Percentiles rank a stretch among this genome's conserved stretches.
phyloP scores from a whole-genome alignment of 192 early-diverging fungal genomes.

The Coemansia sp. region DNA sequence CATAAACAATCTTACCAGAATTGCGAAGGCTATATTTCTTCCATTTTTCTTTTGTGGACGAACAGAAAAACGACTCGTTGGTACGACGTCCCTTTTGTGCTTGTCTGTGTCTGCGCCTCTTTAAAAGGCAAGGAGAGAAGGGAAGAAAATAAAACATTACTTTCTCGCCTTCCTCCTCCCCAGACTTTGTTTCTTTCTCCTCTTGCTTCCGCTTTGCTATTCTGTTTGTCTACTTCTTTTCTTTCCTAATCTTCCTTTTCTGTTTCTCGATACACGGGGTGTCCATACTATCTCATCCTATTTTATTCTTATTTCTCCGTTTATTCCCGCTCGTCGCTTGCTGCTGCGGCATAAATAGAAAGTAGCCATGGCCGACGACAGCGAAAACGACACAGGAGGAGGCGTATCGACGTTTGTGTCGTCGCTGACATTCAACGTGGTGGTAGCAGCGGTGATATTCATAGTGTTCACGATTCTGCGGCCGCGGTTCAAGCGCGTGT shows the following conservation, averaged over 20 bases:
- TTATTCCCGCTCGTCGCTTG: not conserved
- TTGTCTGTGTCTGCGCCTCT: not conserved
- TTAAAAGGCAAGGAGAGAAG: not conserved
- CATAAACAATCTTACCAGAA: no score
- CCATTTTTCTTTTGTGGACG: not conserved
- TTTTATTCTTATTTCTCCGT: not conserved
- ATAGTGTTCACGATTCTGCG: constrained; percentile 70
- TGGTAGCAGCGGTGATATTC: constrained; percentile 58
- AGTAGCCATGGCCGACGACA: constrained; percentile 11
- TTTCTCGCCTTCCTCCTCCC: not conserved
- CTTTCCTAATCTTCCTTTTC: not conserved
- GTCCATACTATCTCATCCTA: not conserved
- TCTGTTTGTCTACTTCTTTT: not conserved
- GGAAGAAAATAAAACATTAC: not conserved
- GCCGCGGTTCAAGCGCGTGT: constrained; percentile 66
- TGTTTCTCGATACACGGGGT: no score
- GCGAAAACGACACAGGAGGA: constrained; percentile 31
- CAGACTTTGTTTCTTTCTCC: not conserved
- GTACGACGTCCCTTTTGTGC: not conserved
- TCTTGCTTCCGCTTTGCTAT: not conserved
- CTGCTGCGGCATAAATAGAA: not conserved
- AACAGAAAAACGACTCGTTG: not conserved
- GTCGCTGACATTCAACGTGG: constrained; percentile 70
- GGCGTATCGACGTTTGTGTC: constrained; percentile 68
- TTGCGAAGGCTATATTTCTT: not conserved